Percentiles rank a stretch among this genome's conserved stretches.
Conservation (phyloP, 1,284 basidiomycete species). For the Irpex sp. region DNA sequence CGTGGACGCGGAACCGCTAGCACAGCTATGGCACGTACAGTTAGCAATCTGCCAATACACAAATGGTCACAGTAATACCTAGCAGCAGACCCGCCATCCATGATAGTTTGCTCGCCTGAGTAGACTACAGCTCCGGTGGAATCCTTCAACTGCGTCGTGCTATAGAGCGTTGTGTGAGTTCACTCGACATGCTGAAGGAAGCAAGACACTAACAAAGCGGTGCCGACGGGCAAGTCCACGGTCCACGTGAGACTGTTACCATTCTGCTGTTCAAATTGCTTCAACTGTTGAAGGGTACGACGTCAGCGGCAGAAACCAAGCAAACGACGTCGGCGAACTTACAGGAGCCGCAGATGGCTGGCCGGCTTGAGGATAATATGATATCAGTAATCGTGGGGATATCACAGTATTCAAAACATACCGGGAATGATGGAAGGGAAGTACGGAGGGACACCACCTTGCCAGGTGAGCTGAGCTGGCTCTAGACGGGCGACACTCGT, state of each 20-base stretch:
- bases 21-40: slow-evolving; percentile 4
- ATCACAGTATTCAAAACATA: slow-evolving; percentile 24
- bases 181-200: neutral
- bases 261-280: slow-evolving; percentile 46
- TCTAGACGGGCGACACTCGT: slow-evolving; percentile 34
- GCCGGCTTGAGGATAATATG: slow-evolving; percentile 38
- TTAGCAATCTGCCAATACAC: neutral
- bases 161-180: slow-evolving; percentile 19
- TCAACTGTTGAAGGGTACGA: slow-evolving; percentile 35
- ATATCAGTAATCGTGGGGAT: neutral
- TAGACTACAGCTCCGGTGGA: slow-evolving; percentile 33
- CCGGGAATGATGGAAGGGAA: slow-evolving; percentile 68
- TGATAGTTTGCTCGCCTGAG: slow-evolving; percentile 9
- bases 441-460: slow-evolving; percentile 55
- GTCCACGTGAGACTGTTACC: slow-evolving; percentile 57
- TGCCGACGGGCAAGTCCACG: slow-evolving; percentile 50
- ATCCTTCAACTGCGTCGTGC: slow-evolving; percentile 57
- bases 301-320: neutral
- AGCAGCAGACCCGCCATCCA: neutral
- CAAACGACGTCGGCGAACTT: slow-evolving; percentile 20
- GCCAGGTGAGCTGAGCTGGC: slow-evolving; percentile 56
- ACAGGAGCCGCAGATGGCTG: slow-evolving; percentile 54
- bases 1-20: slow-evolving; percentile 7
- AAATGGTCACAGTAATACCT: neutral
- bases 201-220: slow-evolving; percentile 47